A percentile compares a stretch with the other conserved stretches of the same genome.
Evolutionary conservation across 306 rosid genomes (phyloP).

Genomic region (Cicer cuneatum): DNA sequence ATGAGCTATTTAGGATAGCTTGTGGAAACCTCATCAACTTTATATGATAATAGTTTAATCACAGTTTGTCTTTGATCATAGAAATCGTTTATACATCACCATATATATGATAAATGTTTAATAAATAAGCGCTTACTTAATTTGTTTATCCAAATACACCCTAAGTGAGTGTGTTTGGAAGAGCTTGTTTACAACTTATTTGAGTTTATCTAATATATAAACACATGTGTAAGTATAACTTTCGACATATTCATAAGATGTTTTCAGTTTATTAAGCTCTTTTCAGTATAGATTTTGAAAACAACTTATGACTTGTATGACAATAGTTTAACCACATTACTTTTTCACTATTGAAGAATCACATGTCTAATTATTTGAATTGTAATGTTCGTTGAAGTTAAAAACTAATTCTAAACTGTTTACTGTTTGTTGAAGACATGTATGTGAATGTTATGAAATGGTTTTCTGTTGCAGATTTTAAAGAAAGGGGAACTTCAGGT

Average conservation of each 20-base stretch:
- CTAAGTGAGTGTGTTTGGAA: background rate
- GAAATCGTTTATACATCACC: background rate
- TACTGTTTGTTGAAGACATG: background rate
- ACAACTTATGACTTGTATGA: background rate
- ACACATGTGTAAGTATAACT: background rate
- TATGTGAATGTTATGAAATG: slow-evolving; percentile 8
- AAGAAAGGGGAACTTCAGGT: slow-evolving; percentile 96
- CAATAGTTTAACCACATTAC: too few species aligned
- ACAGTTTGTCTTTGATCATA: background rate
- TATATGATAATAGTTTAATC: background rate
- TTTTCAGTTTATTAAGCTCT: background rate
- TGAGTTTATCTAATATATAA: background rate
- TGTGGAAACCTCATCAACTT: background rate
- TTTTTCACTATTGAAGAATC: background rate
- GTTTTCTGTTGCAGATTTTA: slow-evolving; percentile 61
- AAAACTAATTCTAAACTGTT: background rate
- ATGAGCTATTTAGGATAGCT: background rate
- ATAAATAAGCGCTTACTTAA: background rate
- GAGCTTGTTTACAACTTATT: background rate
- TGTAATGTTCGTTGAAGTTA: background rate
- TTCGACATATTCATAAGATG: background rate
- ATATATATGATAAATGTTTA: background rate
- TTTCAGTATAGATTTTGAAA: background rate
- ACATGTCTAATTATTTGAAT: background rate
- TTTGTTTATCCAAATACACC: background rate